Base-by-base conservation (phyloP, 1,284 basidiomycete species). In the Taiwanofungus camphoratus region DNA sequence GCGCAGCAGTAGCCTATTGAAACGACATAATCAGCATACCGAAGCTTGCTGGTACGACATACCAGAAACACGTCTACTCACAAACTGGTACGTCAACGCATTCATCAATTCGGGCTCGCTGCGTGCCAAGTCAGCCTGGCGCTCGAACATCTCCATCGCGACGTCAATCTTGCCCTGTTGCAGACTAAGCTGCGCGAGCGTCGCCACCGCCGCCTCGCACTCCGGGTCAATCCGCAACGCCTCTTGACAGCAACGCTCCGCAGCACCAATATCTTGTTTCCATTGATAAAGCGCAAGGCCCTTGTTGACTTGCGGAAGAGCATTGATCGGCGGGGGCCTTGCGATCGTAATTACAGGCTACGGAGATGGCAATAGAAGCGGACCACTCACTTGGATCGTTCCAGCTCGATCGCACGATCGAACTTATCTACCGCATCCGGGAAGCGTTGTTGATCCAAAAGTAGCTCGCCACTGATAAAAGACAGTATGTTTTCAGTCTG, bases 221-320 rank as follows among this genome's bases (percentile, higher is more conserved):
- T 95, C 92, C 13, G 87, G 74, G 65, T 97, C 95, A 49, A 93
- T 81, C 37, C 74, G 69, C 29, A 99, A 71, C 0, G 96, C 96
- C 62, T 97, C 85, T 48, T 82, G 71, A 62, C 93, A 97, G 54
- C 92, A 86, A 20, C 72, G 65, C 63, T 96, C 93, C 6, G 94
- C 94, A 0, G 78, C 81, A 2, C 67, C 70, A 42, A 91, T 76
- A 60, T 97, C 92, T 62, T 95, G 89, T 66, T 92, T 91, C 88
- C 89, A 95, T 70, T 98, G 95, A 77, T 87, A 98, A 39, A 98
- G 62, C 1, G 92, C 87, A 20, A 99, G 80, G 16, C 95, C 94
- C 66, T 97, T 97, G 82, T 99, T 99, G 52, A 99, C 94, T 50
- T 96, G 75, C 0, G 95, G 89, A 3, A 95, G 74, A n/a, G 92